Base-by-base conservation (phyloP, 805 yeast species). In the Yarrowia sp. region DNA sequence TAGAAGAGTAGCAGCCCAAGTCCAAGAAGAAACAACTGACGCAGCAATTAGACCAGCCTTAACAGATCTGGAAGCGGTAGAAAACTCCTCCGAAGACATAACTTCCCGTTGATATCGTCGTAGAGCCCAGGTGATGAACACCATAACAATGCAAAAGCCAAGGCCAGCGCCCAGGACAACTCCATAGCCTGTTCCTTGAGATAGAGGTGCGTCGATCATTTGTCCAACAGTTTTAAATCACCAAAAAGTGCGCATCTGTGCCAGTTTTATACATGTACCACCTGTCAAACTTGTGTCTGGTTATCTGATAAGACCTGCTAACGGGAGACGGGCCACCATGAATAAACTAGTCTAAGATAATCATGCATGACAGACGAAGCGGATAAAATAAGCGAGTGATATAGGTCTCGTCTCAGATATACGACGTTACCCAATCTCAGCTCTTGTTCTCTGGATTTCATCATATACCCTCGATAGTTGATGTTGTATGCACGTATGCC, bases 1-100 rank as follows among this genome's bases (percentile, higher is more conserved):
- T 30, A 89, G 78, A 52, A 89, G 76, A 1, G 96, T 89, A 2
- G 91, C 90, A 16, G 89, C 89, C 92, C 92, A 87, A 9, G 97
- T 91, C 98, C 98, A 92, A 10, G 93, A 86, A 11, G 93, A 86
- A 10, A 92, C 97, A 30, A 92, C 97, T 9, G 97, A 96, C 8
- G 96, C 86, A 5, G 93, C 86, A 67, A 91, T 87, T 69, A 92
- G 79, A 56, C 95, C 95, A 0, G 93, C 85, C 70, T 88, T 89
- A 41, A 92, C 96, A 3, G 90, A 81, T 73, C 97, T 83, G 68
- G 97, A 97, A 35, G 97, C 97, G 8, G 97, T 92, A 2, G 96
- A 85, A 70, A 92, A 92, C 73, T 92, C 96, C 77, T 92, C 98
- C 4, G 97, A 92, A 7, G 96, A 91, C 76, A 91, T 87, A 65